Evolutionary conservation across 1,139 yeast species (phyloP).

Genomic region (Yamadazyma membranifaciens): DNA sequence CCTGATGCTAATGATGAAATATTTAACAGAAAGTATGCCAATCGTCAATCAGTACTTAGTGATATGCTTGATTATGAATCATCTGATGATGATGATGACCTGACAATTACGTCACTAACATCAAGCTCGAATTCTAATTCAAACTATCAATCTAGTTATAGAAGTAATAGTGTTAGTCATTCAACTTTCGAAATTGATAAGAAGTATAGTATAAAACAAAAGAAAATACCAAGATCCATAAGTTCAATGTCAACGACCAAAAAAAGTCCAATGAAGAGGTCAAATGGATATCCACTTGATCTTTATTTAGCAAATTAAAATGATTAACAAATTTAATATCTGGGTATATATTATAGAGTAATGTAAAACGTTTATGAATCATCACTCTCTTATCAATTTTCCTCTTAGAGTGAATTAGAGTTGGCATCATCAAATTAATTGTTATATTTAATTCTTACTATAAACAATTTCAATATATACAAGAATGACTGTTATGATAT

Average conservation of each 20-base stretch:
- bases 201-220: conserved; percentile 21
- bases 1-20: conserved; percentile 23
- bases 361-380: background rate
- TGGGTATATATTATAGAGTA: background rate
- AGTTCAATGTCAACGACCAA: conserved; percentile 16
- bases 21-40: conserved; percentile 21
- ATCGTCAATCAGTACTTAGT: conserved; percentile 44
- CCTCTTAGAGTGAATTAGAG: too few species aligned
- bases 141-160: background rate
- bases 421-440: background rate
- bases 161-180: conserved; percentile 12
- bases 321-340: background rate
- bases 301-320: conserved; percentile 14
- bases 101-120: conserved; percentile 7
- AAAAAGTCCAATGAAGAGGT: conserved; percentile 19
- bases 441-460: conserved; percentile 7
- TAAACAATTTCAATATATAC: conserved; percentile 19
- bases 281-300: conserved; percentile 17
- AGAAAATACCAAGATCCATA: conserved; percentile 11
- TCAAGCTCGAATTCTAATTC: background rate
- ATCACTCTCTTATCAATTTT: too few species aligned
- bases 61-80: conserved; percentile 49
- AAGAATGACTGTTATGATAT: conserved; percentile 8
- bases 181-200: conserved; percentile 19
- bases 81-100: conserved; percentile 14